These are phyloP conservation scores for Debaryomyces coudertii DNA, from an alignment of 1,139 yeast species.

Conservation along the genomic window DNA sequence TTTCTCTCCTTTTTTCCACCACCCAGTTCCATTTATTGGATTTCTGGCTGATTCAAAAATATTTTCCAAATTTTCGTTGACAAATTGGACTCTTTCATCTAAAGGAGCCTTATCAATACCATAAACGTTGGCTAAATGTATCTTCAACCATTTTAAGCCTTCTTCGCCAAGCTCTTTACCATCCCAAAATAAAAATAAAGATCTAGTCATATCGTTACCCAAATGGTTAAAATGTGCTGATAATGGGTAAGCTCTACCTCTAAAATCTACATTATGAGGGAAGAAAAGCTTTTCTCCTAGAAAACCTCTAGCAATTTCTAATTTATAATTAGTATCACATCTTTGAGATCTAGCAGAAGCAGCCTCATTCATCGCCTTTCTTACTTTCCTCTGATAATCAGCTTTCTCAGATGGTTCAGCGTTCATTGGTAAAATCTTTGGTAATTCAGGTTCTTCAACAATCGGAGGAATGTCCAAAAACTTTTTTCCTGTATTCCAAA, in stretches of 20 bases:
- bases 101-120: slow-evolving; percentile 87
- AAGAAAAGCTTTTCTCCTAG: slow-evolving; percentile 86
- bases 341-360: slow-evolving; percentile 79
- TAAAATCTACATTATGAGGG: slow-evolving; percentile 90
- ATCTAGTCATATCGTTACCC: slow-evolving; percentile 90
- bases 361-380: slow-evolving; percentile 59
- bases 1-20: slow-evolving; percentile 90
- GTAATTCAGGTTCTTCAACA: slow-evolving; percentile 56
- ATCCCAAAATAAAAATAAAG: slow-evolving; percentile 84
- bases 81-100: slow-evolving; percentile 71
- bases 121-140: slow-evolving; percentile 84
- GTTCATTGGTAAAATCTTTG: slow-evolving; percentile 64
- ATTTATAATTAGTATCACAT: slow-evolving; percentile 89
- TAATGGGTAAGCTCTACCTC: slow-evolving; percentile 91
- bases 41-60: slow-evolving; percentile 68
- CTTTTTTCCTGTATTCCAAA: slow-evolving; percentile 85
- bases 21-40: slow-evolving; percentile 62
- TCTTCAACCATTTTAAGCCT: slow-evolving; percentile 87
- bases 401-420: slow-evolving; percentile 74
- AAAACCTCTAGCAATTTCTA: slow-evolving; percentile 94
- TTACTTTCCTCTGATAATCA: slow-evolving; percentile 67
- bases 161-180: slow-evolving; percentile 74
- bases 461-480: slow-evolving; percentile 82
- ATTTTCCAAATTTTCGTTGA: slow-evolving; percentile 67
- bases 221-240: slow-evolving; percentile 81